Base-by-base conservation (phyloP, 2,329 filamentous ascomycete genomes). In the Capronia epimyces region DNA sequence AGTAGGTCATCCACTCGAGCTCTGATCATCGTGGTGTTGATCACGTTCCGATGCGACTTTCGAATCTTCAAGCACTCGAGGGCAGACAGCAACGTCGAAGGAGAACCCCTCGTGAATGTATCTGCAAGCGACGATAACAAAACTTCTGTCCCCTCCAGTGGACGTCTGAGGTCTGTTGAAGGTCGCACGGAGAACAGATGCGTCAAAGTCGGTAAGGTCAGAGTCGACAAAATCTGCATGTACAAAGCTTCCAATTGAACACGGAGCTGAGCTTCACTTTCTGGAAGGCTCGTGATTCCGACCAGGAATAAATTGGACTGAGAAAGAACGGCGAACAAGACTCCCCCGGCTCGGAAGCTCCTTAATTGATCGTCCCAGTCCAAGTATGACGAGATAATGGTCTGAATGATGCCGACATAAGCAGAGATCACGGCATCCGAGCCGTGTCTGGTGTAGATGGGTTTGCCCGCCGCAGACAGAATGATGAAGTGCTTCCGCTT, bases 401-500 rank as follows among this genome's bases (percentile, higher is more conserved):
- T 98, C 67, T 97, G 93, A 1, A 96, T 84, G 15, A 98, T 85
- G 34, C 93, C 93, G 66, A 97, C 91, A 62, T 93, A 96, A 44
- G 87, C 86, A 62, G 94, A 95, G 65, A 97, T 89, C 37, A 97
- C 74, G 48, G 85, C 83, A 59, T 95, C 79, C 61, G 96, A 89
- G 34, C 94, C 93, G 66, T 98, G 91, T 43, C 94, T 81, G 64
- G 89, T 97, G 76, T 91, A 98, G 43, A 98, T 94, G 9, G 93
- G 94, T 67, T 98, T 98, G 16, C 93, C 93, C 8, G 94, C 91
- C 12, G 89, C 91, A 2, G 93, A 97, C 1, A 98, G 75, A 62
- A 98, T 95, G 70, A 98, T 82, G 68, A 95, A 98, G 69, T 98
- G 93, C 69, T 98, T 98, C 56, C 90, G 77, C 71, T 97, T 97